These are phyloP conservation scores for Epichloe sibirici DNA, from an alignment of 2,329 filamentous ascomycete genomes.

Conservation along the genomic window DNA sequence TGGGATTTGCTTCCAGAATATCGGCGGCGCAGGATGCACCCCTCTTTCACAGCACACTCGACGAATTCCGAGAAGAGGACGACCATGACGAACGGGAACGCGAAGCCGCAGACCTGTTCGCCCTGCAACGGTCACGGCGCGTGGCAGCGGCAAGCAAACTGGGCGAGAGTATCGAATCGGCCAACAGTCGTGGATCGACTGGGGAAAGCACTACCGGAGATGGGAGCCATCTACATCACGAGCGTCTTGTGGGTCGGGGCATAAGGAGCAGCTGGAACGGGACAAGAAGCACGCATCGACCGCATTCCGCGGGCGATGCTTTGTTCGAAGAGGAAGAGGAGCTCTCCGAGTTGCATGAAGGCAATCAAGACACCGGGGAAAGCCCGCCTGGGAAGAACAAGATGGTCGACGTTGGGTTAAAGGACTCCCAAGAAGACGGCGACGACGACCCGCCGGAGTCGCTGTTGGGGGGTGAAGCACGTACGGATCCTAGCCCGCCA, in stretches of 20 bases:
- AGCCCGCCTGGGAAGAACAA: slow-evolving; percentile 39
- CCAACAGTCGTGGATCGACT: slow-evolving; percentile 26
- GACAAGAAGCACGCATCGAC: slow-evolving; percentile 28
- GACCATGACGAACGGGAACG: slow-evolving; percentile 83
- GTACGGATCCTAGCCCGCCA: slow-evolving; percentile 41
- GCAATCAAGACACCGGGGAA: slow-evolving; percentile 16
- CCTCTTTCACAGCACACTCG: slow-evolving; percentile 84
- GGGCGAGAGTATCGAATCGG: slow-evolving; percentile 70
- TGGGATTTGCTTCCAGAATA: slow-evolving; percentile 66
- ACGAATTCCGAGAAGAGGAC: slow-evolving; percentile 86
- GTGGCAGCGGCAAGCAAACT: slow-evolving; percentile 77
- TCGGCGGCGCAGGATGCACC: slow-evolving; percentile 67
- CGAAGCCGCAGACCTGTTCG: slow-evolving; percentile 89
- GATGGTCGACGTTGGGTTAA: slow-evolving; percentile 76
- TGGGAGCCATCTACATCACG: slow-evolving; percentile 27
- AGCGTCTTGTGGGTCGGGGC: slow-evolving; percentile 35
- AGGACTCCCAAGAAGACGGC: slow-evolving; percentile 48
- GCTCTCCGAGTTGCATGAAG: slow-evolving; percentile 22
- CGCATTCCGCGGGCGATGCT: slow-evolving; percentile 15
- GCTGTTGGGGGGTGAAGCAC: slow-evolving; percentile 42
- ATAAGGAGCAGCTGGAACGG: slow-evolving; percentile 57
- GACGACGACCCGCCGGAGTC: slow-evolving; percentile 48
- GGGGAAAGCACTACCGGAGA: slow-evolving; percentile 18
- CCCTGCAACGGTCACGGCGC: slow-evolving; percentile 76
- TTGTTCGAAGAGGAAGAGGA: slow-evolving; percentile 32